A percentile compares a stretch with the other conserved stretches of the same genome.
Conservation (phyloP, 345 rosid species). For the Eucalyptus dawsonii region DNA sequence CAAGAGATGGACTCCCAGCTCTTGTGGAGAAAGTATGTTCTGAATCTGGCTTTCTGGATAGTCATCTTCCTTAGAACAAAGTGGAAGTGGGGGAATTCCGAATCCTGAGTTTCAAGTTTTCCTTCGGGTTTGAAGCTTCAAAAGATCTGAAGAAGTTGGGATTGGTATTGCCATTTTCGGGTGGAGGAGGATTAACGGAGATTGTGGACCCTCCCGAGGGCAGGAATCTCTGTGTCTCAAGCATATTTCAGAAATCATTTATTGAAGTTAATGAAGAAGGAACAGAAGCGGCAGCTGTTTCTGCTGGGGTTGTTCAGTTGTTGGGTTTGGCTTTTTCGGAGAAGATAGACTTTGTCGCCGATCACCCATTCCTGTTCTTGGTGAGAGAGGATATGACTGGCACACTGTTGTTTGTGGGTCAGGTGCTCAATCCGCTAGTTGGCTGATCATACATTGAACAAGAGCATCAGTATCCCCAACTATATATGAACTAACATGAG, state of each 20-base stretch:
- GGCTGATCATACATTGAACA: not conserved
- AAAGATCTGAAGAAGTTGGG: not conserved
- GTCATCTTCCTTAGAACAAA: not conserved
- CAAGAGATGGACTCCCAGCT: not conserved
- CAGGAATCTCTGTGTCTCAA: not conserved
- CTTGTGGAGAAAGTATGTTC: not conserved
- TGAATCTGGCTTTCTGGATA: not conserved
- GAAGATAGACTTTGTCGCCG: not conserved
- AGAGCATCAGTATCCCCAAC: not conserved
- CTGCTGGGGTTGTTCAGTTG: not conserved
- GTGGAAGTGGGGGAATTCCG: not conserved
- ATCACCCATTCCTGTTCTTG: constrained; percentile 1
- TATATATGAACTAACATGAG: not conserved
- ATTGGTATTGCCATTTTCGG: not conserved
- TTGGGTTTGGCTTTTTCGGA: not conserved
- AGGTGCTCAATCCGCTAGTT: not conserved
- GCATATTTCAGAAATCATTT: not conserved
- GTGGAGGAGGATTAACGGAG: not conserved
- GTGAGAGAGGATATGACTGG: not conserved
- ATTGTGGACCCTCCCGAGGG: not conserved
- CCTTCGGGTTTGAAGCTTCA: not conserved
- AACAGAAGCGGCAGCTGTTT: constrained; percentile 4
- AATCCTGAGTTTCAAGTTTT: not conserved
- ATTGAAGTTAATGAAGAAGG: constrained; percentile 3
- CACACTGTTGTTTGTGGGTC: not conserved